Percentiles rank a stretch among this genome's conserved stretches.
These are phyloP conservation scores for Erysiphe pisi DNA, from an alignment of 2,329 filamentous ascomycete species.

Conservation along the genomic window DNA sequence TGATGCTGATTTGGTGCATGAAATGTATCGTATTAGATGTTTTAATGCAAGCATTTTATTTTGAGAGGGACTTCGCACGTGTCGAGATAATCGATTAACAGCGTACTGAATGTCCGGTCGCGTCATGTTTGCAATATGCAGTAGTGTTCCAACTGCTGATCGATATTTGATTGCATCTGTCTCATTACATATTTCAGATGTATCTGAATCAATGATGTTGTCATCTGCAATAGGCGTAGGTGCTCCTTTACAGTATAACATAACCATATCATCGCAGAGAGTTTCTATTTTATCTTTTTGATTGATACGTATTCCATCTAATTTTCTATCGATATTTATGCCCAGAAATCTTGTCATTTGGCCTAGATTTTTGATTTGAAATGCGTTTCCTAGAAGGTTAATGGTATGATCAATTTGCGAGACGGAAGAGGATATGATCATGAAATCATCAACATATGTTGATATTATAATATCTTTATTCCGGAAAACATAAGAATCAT, in stretches of 20 bases:
- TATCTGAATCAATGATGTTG: neutral
- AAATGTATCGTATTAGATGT: conserved; percentile 14
- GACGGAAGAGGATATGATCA: conserved; percentile 5
- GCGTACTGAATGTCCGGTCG: too few species aligned
- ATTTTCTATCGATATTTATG: conserved; percentile 6
- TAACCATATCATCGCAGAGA: neutral
- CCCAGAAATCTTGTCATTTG: conserved; percentile 14
- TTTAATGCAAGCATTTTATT: neutral
- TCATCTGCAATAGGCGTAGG: neutral
- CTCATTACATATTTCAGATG: conserved; percentile 4
- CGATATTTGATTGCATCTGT: too few species aligned
- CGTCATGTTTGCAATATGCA: too few species aligned
- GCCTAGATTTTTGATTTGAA: conserved; percentile 16
- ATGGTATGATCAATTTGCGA: conserved; percentile 15
- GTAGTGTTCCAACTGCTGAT: too few species aligned
- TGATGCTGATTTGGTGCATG: neutral
- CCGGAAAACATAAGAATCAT: conserved; percentile 14
- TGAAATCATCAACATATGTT: conserved; percentile 13
- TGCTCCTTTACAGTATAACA: conserved; percentile 13
- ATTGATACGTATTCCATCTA: conserved; percentile 7
- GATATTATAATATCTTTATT: neutral
- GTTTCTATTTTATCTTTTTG: conserved; percentile 13
- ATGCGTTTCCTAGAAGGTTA: neutral
- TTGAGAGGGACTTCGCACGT: conserved; percentile 1
- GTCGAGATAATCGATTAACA: too few species aligned